Percentiles rank a stretch among this genome's conserved stretches.
These are phyloP conservation scores for Yamadazyma taylorii DNA, from an alignment of 1,139 yeast genomes.

Conservation along the genomic window DNA sequence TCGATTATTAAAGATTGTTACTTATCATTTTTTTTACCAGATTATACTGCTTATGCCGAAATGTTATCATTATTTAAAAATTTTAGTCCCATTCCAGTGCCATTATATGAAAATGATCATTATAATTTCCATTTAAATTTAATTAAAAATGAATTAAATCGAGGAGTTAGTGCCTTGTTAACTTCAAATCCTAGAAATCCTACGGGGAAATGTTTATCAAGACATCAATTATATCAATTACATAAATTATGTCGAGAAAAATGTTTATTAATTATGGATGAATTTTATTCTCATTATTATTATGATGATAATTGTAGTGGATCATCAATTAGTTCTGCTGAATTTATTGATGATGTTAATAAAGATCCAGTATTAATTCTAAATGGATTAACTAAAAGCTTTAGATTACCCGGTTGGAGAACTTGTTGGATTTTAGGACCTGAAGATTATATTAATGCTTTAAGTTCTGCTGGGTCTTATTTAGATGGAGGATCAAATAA, in stretches of 20 bases:
- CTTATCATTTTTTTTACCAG: constrained; percentile 64
- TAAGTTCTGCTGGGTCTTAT: constrained; percentile 63
- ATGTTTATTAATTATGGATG: constrained; percentile 67
- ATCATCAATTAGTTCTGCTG: constrained; percentile 55
- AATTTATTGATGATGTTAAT: constrained; percentile 57
- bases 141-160: constrained; percentile 53
- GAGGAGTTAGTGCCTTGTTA: constrained; percentile 63
- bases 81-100: constrained; percentile 69
- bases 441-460: constrained; percentile 57
- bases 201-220: constrained; percentile 59
- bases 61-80: constrained; percentile 67
- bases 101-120: constrained; percentile 59
- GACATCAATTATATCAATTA: constrained; percentile 50
- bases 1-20: constrained; percentile 64
- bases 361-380: constrained; percentile 62
- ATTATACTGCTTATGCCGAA: constrained; percentile 73
- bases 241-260: constrained; percentile 58
- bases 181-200: constrained; percentile 72
- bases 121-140: constrained; percentile 60
- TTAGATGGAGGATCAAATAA: constrained; percentile 68
- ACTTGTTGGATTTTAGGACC: constrained; percentile 71
- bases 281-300: constrained; percentile 63
- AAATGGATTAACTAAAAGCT: constrained; percentile 66
- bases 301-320: constrained; percentile 62
- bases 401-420: constrained; percentile 71